These are phyloP conservation scores for Rhodamnia argentea DNA, from an alignment of 345 rosid species.

Conservation along the genomic window DNA sequence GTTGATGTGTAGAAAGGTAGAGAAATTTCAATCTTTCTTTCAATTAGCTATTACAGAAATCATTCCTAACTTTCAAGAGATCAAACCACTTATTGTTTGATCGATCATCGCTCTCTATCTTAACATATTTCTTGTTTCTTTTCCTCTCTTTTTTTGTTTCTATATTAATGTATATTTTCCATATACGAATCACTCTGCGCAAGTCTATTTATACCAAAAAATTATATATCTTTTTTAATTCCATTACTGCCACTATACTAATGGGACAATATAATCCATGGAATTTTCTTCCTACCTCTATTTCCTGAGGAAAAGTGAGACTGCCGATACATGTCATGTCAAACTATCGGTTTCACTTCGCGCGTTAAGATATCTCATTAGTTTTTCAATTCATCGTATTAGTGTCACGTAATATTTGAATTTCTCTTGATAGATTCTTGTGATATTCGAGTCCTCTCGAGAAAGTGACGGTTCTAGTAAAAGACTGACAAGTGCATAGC, in stretches of 20 bases:
- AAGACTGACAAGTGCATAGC: neutral
- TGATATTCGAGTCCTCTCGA: neutral
- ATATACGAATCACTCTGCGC: neutral
- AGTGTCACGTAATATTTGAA: neutral
- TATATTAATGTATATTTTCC: neutral
- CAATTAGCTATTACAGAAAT: neutral
- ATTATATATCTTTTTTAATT: neutral
- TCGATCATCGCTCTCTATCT: neutral
- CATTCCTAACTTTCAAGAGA: neutral
- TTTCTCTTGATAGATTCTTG: neutral
- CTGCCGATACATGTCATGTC: neutral
- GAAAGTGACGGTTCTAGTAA: neutral
- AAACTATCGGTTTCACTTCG: neutral
- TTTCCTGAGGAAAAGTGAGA: neutral
- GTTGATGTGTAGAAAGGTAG: neutral
- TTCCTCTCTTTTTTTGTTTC: neutral
- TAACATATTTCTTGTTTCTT: neutral
- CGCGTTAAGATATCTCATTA: neutral
- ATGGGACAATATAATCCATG: neutral
- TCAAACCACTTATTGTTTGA: neutral
- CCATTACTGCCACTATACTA: neutral
- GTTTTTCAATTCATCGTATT: accelerated
- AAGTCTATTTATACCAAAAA: neutral
- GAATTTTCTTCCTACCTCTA: neutral
- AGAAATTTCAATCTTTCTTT: neutral